A percentile compares a stretch with the other conserved stretches of the same genome.
These are phyloP conservation scores for Lachancea nothofagi DNA, from an alignment of 805 yeast genomes.

Conservation along the genomic window DNA sequence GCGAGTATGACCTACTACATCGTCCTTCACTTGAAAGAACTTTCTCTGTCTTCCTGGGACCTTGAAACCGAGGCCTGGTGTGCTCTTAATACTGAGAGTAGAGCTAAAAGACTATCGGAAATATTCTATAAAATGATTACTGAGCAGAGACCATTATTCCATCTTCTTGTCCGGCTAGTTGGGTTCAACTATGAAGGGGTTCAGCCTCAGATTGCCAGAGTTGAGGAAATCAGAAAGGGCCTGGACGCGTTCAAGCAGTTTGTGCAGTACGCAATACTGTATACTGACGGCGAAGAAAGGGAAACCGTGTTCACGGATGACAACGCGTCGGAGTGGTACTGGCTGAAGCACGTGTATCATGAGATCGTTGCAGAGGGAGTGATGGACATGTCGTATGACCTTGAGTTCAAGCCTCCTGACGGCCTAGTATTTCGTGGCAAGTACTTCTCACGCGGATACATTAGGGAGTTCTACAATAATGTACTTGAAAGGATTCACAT, in stretches of 20 bases:
- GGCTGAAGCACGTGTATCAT: not conserved
- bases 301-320: not conserved
- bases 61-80: not conserved
- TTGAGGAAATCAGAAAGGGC: not conserved
- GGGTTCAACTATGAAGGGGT: not conserved
- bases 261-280: not conserved
- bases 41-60: not conserved
- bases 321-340: not conserved
- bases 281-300: too few relatives aligned
- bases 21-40: not conserved
- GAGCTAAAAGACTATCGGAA: not conserved
- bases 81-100: not conserved
- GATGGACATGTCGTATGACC: too few relatives aligned
- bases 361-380: not conserved
- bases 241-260: not conserved
- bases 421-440: constrained; percentile 7
- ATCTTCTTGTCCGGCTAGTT: not conserved
- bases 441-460: constrained; percentile 7
- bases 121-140: not conserved
- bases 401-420: not conserved
- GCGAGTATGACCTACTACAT: not conserved
- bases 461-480: constrained; percentile 5
- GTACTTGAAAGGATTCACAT: not conserved
- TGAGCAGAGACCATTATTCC: not conserved
- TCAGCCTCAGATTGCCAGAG: not conserved